Evolutionary conservation across 2,329 filamentous ascomycete genomes (phyloP).

Genomic region (Ophiostoma himal-ulmi): DNA sequence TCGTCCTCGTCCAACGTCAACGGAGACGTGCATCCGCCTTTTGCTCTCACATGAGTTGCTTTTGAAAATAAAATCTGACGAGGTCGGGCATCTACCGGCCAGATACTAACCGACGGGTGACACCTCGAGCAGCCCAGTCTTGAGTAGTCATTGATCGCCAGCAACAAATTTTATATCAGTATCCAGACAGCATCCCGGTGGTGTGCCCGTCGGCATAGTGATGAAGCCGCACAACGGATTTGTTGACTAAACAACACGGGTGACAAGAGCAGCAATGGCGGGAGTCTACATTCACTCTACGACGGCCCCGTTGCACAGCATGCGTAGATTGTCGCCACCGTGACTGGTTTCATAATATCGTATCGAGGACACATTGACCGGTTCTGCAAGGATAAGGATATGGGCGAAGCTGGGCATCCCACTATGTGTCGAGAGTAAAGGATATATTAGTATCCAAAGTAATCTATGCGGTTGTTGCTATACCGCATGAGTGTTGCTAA

Average conservation of each 20-base stretch:
- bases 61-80: too few species aligned
- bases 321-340: neutral
- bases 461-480: neutral
- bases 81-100: too few species aligned
- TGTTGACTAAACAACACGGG: neutral
- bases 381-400: neutral
- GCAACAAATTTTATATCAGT: neutral
- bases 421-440: neutral
- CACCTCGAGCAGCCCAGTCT: neutral
- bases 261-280: neutral
- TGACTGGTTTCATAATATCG: constrained; percentile 6
- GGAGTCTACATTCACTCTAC: neutral
- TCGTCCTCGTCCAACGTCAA: neutral
- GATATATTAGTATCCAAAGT: neutral
- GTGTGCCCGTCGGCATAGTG: neutral
- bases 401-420: neutral
- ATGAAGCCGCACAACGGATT: neutral
- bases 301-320: neutral
- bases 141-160: neutral
- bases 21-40: neutral
- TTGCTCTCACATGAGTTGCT: neutral
- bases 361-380: neutral
- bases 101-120: neutral
- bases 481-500: neutral
- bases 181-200: neutral